phyloP scores from a whole-genome alignment of 73 alveolate genomes.

The Blepharisma japonicum region DNA sequence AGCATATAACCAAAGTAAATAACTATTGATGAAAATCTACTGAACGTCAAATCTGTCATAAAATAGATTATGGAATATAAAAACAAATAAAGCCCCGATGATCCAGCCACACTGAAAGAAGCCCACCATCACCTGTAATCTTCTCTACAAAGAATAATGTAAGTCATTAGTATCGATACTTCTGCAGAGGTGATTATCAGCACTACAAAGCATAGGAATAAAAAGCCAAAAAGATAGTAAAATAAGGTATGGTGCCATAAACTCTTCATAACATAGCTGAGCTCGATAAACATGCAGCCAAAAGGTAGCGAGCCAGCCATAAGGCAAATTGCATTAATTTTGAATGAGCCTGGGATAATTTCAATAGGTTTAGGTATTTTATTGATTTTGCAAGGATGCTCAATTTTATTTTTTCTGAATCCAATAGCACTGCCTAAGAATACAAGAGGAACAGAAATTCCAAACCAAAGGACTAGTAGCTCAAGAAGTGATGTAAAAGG shows the following conservation, averaged over 20 bases:
- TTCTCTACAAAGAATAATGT: slow-evolving; percentile 35
- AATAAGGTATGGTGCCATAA: slow-evolving; percentile 32
- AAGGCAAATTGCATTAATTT: slow-evolving; percentile 19
- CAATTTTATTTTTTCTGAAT: slow-evolving; percentile 21
- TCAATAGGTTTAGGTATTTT: slow-evolving; percentile 33
- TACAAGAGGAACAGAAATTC: slow-evolving; percentile 38
- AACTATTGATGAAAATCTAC: slow-evolving; percentile 33
- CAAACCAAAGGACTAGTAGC: slow-evolving; percentile 37
- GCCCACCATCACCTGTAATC: slow-evolving; percentile 49
- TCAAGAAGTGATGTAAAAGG: slow-evolving; percentile 28
- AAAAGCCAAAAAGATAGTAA: slow-evolving; percentile 38
- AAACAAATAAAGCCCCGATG: slow-evolving; percentile 42
- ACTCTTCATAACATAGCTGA: slow-evolving; percentile 34
- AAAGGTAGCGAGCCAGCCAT: slow-evolving; percentile 40
- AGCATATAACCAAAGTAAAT: slow-evolving; percentile 40
- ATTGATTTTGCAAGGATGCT: slow-evolving; percentile 29
- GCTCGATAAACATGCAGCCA: slow-evolving; percentile 48
- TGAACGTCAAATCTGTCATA: slow-evolving; percentile 7
- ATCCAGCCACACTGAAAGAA: slow-evolving; percentile 36
- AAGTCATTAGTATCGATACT: slow-evolving; percentile 37
- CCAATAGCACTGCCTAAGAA: slow-evolving; percentile 39
- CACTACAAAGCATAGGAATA: slow-evolving; percentile 29
- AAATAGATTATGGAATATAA: slow-evolving; percentile 30
- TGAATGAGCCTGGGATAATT: slow-evolving; percentile 14
- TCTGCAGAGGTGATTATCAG: slow-evolving; percentile 41